A percentile compares a stretch with the other conserved stretches of the same genome.
These are phyloP conservation scores for Apiospora phragmitis DNA, from an alignment of 2,329 filamentous ascomycete species.

Conservation along the genomic window DNA sequence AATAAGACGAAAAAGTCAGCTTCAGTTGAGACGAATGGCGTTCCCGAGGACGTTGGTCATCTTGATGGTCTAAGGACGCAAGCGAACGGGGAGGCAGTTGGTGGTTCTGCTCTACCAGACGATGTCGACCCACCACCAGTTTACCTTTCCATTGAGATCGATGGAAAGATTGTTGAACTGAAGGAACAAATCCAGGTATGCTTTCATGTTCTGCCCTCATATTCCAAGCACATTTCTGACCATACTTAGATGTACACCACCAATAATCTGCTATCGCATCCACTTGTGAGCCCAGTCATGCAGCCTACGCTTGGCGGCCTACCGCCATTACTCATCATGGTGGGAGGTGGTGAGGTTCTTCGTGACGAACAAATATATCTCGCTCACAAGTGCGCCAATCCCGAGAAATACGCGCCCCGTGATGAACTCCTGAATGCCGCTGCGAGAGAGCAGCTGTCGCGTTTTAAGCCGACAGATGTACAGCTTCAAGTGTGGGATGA, in stretches of 20 bases:
- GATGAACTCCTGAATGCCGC: slow-evolving; percentile 63
- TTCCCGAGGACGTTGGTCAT: slow-evolving; percentile 21
- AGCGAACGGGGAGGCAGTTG: slow-evolving; percentile 10
- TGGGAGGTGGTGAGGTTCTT: slow-evolving; percentile 84
- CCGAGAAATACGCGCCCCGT: slow-evolving; percentile 70
- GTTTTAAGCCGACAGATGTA: slow-evolving; percentile 82
- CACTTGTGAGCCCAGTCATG: slow-evolving; percentile 84
- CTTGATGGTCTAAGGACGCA: slow-evolving; percentile 13
- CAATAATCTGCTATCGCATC: slow-evolving; percentile 83
- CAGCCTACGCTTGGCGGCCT: slow-evolving; percentile 88
- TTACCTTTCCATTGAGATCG: slow-evolving; percentile 64
- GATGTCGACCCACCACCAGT: slow-evolving; percentile 10
- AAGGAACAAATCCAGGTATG: slow-evolving; percentile 89
- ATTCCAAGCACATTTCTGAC: neutral
- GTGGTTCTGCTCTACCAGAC: slow-evolving; percentile 11
- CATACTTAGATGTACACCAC: slow-evolving; percentile 66
- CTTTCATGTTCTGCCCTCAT: neutral
- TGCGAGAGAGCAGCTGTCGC: slow-evolving; percentile 59
- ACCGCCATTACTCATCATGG: slow-evolving; percentile 82
- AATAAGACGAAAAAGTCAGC: slow-evolving; percentile 37
- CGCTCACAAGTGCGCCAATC: slow-evolving; percentile 91
- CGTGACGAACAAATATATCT: slow-evolving; percentile 94
- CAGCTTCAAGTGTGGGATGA: slow-evolving; percentile 97
- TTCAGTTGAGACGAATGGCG: slow-evolving; percentile 32
- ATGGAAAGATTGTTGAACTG: slow-evolving; percentile 69